Base-by-base conservation (phyloP, 352 stramenopile genomes). In the Thalassiosira gravida region DNA sequence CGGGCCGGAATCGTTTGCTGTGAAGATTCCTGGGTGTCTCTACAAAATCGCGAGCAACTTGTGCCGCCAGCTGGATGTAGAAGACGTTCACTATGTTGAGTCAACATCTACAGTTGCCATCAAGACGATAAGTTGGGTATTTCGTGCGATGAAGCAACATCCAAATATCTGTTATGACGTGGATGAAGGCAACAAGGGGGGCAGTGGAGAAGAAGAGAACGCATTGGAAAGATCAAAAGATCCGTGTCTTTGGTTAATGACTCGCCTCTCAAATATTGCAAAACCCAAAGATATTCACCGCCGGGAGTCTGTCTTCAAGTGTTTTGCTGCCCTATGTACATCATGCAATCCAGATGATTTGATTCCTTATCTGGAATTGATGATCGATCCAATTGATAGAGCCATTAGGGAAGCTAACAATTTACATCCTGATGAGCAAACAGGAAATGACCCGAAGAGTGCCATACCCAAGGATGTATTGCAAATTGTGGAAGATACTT, bases 251-350 rank as follows among this genome's bases (percentile, higher is more conserved):
- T 93, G 87, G 88, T 32, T 93, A 0, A 80, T 95, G 66, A 86
- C 76, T 18, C 74, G 90, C 22, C 58, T 95, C 27, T 92, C 88
- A 2, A 85, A 92, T 29, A 93, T 93, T 57, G 88, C 88, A 47
- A 95, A 92, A 74, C 75, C 65, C 29, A 91, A 89, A 80, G 83
- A 82, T 50, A 75, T 46, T 20, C 77, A 80, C 42, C 81, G 88
- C 3, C 72, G 91, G n/a, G 82, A 92, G 62, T 80, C 82, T 6
- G 66, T 94, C 2, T 95, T 92, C 76, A 94, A 94, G 57, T 92
- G 87, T 47, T 95, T 92, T 84, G 90, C 87, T 57, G 87, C 89
- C 3, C 85, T 95, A 57, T 79, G 71, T 27, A 72, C 67, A 20
- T 77, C 57, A 14, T 83, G 76, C 25, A 69, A 80, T 46, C 69